Base-by-base conservation (phyloP, 2,329 filamentous ascomycete genomes). In the Chaetomium sp. region DNA sequence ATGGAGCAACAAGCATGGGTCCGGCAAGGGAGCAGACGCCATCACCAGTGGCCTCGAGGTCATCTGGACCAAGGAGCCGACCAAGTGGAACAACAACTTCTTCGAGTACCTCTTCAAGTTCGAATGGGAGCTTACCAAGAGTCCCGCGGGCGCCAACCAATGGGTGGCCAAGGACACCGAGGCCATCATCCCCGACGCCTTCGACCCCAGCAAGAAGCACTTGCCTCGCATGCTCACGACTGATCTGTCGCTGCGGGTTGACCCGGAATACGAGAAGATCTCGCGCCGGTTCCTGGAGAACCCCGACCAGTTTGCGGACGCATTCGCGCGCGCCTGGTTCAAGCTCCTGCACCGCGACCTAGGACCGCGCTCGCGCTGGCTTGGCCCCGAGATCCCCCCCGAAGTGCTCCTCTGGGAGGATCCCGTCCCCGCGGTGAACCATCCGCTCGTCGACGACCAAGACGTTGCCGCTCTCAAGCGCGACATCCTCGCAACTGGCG, bases 331-430 rank as follows among this genome's bases (percentile, higher is more conserved):
- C 57, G 90, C 90, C 16, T 93, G 90, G 90, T 93, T 91, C 85
- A 93, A 93, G 85, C 84, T 93, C 50, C 82, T 90, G 38, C 90
- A 93, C 80, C 90, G 90, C 79, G 90, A 93, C 75, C 85, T 93
- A 79, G 90, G 90, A 19, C 90, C 90, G 51, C 81, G 85, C 61
- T 75, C 83, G 27, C 89, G 88, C 74, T 93, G 90, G 81, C 73
- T 92, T 55, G 90, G 90, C 33, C 90, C 90, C 1, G 90, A 93
- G 77, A 81, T 91, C 21, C 90, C 90, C 56, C 79, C 82, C 60
- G 88, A 93, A 81, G 80, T 82, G 13, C 81, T 89, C n/a, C 73
- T 87, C 72, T 93, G 90, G 90, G 88, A 93, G 73, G 90, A 93
- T 73, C 88, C 88, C 13, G 77, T 93, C 57, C 90, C 90, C 27